phyloP scores from a whole-genome alignment of 2,329 filamentous ascomycete species.

The Hypocreales sp. region DNA sequence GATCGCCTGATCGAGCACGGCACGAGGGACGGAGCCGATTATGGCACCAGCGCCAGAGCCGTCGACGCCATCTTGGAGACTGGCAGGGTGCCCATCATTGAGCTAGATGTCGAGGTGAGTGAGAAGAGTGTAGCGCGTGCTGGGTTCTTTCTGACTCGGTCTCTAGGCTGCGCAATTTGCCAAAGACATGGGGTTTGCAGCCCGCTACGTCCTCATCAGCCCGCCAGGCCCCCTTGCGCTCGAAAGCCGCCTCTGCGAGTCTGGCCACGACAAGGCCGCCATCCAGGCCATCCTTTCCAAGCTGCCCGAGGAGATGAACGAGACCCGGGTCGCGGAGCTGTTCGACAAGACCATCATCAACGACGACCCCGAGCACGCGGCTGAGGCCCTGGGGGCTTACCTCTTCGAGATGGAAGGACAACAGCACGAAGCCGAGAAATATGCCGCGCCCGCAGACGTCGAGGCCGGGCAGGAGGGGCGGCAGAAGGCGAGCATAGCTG shows the following conservation, averaged over 20 bases:
- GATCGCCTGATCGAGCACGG: slow-evolving; percentile 44
- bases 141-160: too few relatives aligned
- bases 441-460: slow-evolving; percentile 1
- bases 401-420: slow-evolving; percentile 10
- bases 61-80: slow-evolving; percentile 34
- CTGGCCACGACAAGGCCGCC: slow-evolving; percentile 8
- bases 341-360: slow-evolving; percentile 13
- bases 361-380: slow-evolving; percentile 10
- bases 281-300: slow-evolving; percentile 10
- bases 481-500: slow-evolving; percentile 6
- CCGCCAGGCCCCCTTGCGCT: slow-evolving; percentile 18
- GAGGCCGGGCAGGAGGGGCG: slow-evolving; percentile 3
- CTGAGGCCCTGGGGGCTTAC: slow-evolving; percentile 10
- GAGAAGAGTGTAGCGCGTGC: too few relatives aligned
- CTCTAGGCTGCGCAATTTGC: slow-evolving; percentile 40
- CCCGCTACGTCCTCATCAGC: slow-evolving; percentile 37
- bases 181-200: slow-evolving; percentile 39
- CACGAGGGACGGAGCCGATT: slow-evolving; percentile 30
- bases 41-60: slow-evolving; percentile 39
- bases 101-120: slow-evolving; percentile 36
- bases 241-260: slow-evolving; percentile 12
- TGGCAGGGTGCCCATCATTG: slow-evolving; percentile 44
- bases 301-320: slow-evolving; percentile 10
- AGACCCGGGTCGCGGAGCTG: slow-evolving; percentile 9
- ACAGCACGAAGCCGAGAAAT: slow-evolving; percentile 4